phyloP scores from a whole-genome alignment of 1,284 basidiomycete genomes.

The Ceratobasidium sp. region DNA sequence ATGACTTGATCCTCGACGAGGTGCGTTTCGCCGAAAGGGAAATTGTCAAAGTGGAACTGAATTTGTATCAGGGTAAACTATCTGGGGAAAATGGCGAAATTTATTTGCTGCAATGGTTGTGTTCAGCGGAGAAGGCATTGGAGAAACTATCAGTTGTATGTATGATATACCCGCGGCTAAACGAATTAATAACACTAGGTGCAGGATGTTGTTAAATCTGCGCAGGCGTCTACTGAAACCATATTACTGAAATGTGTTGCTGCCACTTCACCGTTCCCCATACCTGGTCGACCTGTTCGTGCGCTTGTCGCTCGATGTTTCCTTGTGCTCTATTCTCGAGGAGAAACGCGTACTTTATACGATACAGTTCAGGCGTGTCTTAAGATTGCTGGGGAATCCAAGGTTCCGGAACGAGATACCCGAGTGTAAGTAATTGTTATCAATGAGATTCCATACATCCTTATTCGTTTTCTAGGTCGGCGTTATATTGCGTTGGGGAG shows the following conservation, averaged over 20 bases:
- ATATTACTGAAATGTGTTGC: constrained; percentile 75
- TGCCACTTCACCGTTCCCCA: constrained; percentile 73
- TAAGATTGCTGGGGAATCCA: constrained; percentile 80
- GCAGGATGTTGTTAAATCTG: constrained; percentile 75
- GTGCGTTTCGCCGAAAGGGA: neutral
- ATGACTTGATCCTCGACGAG: neutral
- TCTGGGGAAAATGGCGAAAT: constrained; percentile 82
- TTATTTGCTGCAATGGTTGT: constrained; percentile 86
- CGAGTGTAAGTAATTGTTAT: constrained; percentile 71
- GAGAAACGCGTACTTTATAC: constrained; percentile 87
- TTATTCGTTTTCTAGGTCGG: constrained; percentile 67
- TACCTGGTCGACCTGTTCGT: constrained; percentile 87
- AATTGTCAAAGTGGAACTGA: neutral
- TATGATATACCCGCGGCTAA: constrained; percentile 34
- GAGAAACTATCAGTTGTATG: constrained; percentile 67
- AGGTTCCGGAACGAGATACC: constrained; percentile 73
- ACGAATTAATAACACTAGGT: neutral
- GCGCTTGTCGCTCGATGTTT: constrained; percentile 86
- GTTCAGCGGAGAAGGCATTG: constrained; percentile 73
- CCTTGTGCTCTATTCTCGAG: constrained; percentile 80
- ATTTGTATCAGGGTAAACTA: constrained; percentile 69
- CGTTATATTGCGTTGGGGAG: constrained; percentile 88
- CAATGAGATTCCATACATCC: neutral
- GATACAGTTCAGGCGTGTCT: constrained; percentile 88
- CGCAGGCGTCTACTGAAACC: constrained; percentile 73